Percentiles rank a stretch among this genome's conserved stretches.
These are phyloP conservation scores for Smallanthus sonchifolius DNA, from an alignment of 129 eudicot genomes.

Conservation along the genomic window DNA sequence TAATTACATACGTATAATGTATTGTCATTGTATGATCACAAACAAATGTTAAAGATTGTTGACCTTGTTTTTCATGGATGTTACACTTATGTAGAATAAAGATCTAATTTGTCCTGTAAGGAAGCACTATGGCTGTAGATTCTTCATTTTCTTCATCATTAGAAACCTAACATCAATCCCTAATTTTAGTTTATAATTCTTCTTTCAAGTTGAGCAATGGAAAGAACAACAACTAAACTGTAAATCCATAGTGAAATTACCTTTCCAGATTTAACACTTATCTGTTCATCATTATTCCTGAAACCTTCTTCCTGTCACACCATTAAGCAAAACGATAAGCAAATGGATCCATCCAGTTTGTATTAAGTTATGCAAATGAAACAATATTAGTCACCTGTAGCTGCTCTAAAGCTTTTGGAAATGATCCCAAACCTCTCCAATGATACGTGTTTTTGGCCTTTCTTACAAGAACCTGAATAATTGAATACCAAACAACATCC, in stretches of 20 bases:
- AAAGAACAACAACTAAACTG: background rate
- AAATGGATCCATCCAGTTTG: background rate
- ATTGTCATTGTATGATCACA: too few species aligned
- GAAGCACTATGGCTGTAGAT: slow-evolving; percentile 35
- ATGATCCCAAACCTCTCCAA: slow-evolving; percentile 79
- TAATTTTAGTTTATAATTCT: background rate
- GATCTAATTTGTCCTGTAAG: slow-evolving; percentile 48
- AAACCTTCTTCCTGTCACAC: slow-evolving; percentile 53
- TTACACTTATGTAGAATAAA: too few species aligned
- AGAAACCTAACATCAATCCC: slow-evolving; percentile 34
- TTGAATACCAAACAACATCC: background rate
- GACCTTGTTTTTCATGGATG: too few species aligned
- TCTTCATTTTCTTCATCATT: slow-evolving; percentile 66
- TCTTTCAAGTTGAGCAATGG: background rate
- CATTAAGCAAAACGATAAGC: background rate
- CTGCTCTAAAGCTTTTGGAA: slow-evolving; percentile 62
- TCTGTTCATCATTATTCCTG: slow-evolving; percentile 37
- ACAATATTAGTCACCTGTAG: slow-evolving; percentile 47
- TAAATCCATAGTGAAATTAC: slow-evolving; percentile 24
- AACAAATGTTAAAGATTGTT: too few species aligned
- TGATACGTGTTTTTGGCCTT: slow-evolving; percentile 82
- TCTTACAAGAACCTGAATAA: slow-evolving; percentile 59
- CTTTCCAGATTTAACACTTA: slow-evolving; percentile 38
- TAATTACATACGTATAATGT: too few species aligned
- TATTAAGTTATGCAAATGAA: background rate